These are phyloP conservation scores for button mushroom (Agaricus bisporus) DNA, from an alignment of 768 basidiomycete genomes.

Conservation along the genomic window DNA sequence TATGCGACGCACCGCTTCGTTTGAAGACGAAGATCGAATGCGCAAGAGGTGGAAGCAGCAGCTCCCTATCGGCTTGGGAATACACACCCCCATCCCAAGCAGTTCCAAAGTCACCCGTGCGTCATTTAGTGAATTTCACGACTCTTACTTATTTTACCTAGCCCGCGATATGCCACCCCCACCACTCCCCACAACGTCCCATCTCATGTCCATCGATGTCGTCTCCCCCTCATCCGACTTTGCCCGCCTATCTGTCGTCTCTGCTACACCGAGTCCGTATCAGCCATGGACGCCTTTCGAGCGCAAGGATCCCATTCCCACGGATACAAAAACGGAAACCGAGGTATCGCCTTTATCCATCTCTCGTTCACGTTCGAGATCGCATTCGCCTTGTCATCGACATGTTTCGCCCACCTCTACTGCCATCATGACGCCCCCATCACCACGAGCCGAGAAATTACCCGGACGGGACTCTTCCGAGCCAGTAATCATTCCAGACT, in stretches of 20 bases:
- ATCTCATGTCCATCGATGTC: background rate
- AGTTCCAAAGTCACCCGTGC: background rate
- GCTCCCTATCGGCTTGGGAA: too few relatives aligned
- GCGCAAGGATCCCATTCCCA: background rate
- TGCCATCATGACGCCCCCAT: background rate
- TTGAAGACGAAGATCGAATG: constrained; percentile 39
- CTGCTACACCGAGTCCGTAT: background rate
- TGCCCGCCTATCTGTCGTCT: constrained; percentile 31
- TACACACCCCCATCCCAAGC: background rate
- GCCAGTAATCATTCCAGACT: too few relatives aligned
- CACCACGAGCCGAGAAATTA: constrained; percentile 3
- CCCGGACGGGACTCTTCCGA: too few relatives aligned
- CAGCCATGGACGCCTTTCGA: constrained; percentile 9
- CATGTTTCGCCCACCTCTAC: constrained; percentile 2
- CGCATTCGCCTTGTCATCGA: background rate
- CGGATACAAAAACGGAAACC: background rate
- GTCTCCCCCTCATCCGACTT: constrained; percentile 41
- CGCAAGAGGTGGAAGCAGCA: constrained; percentile 47
- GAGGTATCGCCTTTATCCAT: background rate
- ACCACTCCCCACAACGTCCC: constrained; percentile 1
- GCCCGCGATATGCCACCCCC: constrained; percentile 5
- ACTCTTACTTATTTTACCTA: background rate
- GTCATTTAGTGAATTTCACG: background rate
- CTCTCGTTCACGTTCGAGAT: background rate
- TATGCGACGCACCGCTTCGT: background rate